These are phyloP conservation scores for Macrocybe sp. DNA, from an alignment of 1,284 basidiomycete species.

Conservation along the genomic window DNA sequence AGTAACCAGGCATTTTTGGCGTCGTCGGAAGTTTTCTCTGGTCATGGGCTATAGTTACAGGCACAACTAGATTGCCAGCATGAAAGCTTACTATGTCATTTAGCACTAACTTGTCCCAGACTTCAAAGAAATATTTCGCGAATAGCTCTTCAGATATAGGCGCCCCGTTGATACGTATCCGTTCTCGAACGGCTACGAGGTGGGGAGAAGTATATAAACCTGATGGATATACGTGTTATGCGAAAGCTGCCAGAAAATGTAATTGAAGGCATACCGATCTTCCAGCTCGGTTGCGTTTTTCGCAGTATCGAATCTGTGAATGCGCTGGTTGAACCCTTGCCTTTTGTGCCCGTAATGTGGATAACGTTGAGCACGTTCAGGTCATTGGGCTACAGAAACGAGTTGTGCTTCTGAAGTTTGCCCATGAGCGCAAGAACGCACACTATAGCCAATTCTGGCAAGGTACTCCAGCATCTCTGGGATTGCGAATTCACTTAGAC, in stretches of 20 bases:
- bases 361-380: slow-evolving; percentile 90
- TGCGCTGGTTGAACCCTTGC: slow-evolving; percentile 96
- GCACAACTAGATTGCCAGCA: slow-evolving; percentile 2
- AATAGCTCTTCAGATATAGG: slow-evolving; percentile 90
- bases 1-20: slow-evolving; percentile 84
- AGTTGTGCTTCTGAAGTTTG: slow-evolving; percentile 4
- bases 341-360: slow-evolving; percentile 98
- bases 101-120: slow-evolving; percentile 86
- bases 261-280: slow-evolving; percentile 46
- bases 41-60: slow-evolving; percentile 6
- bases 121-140: slow-evolving; percentile 91
- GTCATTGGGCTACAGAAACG: slow-evolving; percentile 58
- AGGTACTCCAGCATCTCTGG: slow-evolving; percentile 92
- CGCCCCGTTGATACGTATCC: slow-evolving; percentile 90
- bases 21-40: slow-evolving; percentile 56
- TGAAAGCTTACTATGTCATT: slow-evolving; percentile 51
- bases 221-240: slow-evolving; percentile 17
- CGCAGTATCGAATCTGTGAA: slow-evolving; percentile 80
- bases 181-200: slow-evolving; percentile 91
- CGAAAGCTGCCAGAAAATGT: not conserved
- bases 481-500: slow-evolving; percentile 69
- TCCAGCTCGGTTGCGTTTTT: slow-evolving; percentile 59
- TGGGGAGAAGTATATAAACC: slow-evolving; percentile 98
- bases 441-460: slow-evolving; percentile 81
- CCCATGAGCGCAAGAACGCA: slow-evolving; percentile 32